phyloP scores from a whole-genome alignment of 371 early-diverging fungal genomes.

The Fennellomyces sp. region DNA sequence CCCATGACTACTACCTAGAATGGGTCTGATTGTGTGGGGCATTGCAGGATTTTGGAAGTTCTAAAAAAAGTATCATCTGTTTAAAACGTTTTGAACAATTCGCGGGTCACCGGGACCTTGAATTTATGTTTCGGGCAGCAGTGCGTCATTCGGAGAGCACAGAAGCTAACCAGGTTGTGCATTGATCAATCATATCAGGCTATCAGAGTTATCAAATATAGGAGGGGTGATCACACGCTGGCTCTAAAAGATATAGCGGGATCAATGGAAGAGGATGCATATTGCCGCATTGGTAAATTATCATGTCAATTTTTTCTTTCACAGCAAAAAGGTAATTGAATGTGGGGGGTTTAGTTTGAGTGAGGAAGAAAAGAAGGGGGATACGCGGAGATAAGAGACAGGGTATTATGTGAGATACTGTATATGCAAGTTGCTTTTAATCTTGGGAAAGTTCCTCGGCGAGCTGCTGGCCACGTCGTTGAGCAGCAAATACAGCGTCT shows the following conservation, averaged over 20 bases:
- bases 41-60: too few species aligned
- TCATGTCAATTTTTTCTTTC: constrained; percentile 1
- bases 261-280: not conserved
- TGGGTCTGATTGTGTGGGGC: too few species aligned
- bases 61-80: not conserved
- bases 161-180: not conserved
- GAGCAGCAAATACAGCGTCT: constrained; percentile 72
- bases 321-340: not conserved
- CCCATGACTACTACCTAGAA: too few species aligned
- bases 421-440: too few species aligned
- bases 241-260: not conserved
- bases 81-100: not conserved
- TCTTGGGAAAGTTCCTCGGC: constrained; percentile 51
- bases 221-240: not conserved
- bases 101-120: constrained; percentile 6
- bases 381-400: not conserved
- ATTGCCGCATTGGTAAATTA: not conserved
- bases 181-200: not conserved
- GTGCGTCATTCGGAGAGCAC: constrained; percentile 2
- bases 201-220: constrained; percentile 5
- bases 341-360: not conserved
- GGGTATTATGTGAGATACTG: not conserved
- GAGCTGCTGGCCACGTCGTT: constrained; percentile 69
- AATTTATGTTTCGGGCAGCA: not conserved
- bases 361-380: not conserved